Percentiles rank a stretch among this genome's conserved stretches.
Evolutionary conservation across 2,329 filamentous ascomycete species (phyloP).

Genomic region (Ophiocordyceps camponoti-rufipedis): DNA sequence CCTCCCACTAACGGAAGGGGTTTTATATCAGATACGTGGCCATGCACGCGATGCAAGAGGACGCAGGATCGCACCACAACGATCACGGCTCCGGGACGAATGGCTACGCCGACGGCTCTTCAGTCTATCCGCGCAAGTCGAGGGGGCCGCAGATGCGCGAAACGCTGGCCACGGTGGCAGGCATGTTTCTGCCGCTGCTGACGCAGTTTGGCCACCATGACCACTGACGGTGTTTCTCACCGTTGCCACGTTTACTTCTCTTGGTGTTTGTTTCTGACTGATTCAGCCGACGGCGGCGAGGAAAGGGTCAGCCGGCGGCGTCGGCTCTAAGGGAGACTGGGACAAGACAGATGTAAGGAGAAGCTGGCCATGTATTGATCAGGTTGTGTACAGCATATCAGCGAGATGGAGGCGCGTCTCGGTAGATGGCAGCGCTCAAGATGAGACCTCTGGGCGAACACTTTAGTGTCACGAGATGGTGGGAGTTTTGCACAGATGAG

Average conservation of each 20-base stretch:
- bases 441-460: neutral
- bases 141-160: slow-evolving; percentile 45
- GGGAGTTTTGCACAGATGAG: too few relatives aligned
- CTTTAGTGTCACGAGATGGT: too few relatives aligned
- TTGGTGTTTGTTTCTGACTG: neutral
- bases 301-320: neutral
- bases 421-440: neutral
- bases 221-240: neutral
- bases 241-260: neutral
- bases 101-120: slow-evolving; percentile 32
- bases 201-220: slow-evolving; percentile 67
- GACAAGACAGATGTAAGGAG: neutral
- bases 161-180: slow-evolving; percentile 50
- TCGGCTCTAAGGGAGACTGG: neutral
- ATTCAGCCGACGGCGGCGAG: neutral
- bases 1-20: neutral
- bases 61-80: slow-evolving; percentile 29
- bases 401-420: neutral
- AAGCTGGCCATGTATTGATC: neutral
- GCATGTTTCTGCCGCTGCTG: slow-evolving; percentile 62
- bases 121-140: slow-evolving; percentile 27
- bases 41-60: slow-evolving; percentile 95
- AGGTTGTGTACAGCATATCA: neutral
- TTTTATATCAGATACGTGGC: slow-evolving; percentile 60
- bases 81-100: slow-evolving; percentile 31